Conservation (phyloP, 441 rosid genomes). For the Erysimum cheiri region DNA sequence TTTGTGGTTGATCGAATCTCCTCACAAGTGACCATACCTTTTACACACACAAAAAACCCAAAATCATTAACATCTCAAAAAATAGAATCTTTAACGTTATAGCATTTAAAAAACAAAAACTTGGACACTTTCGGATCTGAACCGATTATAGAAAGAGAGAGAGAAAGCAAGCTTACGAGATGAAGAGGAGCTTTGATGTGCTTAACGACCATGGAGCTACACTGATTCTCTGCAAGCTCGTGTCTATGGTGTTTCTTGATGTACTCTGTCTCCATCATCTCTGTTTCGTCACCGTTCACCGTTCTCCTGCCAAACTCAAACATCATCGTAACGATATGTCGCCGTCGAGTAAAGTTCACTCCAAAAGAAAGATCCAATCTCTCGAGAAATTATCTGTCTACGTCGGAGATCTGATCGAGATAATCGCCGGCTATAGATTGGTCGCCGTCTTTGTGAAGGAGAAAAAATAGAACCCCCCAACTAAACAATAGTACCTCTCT, state of each 20-base stretch:
- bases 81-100: not conserved
- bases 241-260: constrained; percentile 70
- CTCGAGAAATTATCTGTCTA: not conserved
- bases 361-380: not conserved
- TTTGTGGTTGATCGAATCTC: constrained; percentile 71
- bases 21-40: constrained; percentile 69
- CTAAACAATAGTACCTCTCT: not conserved
- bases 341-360: too few species aligned
- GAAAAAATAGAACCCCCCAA: too few species aligned
- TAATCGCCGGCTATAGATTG: not conserved
- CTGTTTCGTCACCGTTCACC: not conserved
- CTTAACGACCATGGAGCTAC: constrained; percentile 68
- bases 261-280: constrained; percentile 55
- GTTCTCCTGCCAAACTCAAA: not conserved
- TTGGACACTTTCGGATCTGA: not conserved
- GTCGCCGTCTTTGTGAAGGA: not conserved
- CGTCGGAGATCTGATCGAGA: not conserved
- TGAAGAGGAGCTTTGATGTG: constrained; percentile 88
- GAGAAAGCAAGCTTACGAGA: constrained; percentile 50
- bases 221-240: constrained; percentile 65
- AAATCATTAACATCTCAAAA: constrained; percentile 10
- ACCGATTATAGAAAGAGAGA: not conserved
- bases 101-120: not conserved
- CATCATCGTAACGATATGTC: too few species aligned
- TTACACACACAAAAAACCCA: constrained; percentile 2